Percentiles rank a stretch among this genome's conserved stretches.
These are phyloP conservation scores for Closterium sp. DNA, from an alignment of 139 green algal genomes.

Conservation along the genomic window DNA sequence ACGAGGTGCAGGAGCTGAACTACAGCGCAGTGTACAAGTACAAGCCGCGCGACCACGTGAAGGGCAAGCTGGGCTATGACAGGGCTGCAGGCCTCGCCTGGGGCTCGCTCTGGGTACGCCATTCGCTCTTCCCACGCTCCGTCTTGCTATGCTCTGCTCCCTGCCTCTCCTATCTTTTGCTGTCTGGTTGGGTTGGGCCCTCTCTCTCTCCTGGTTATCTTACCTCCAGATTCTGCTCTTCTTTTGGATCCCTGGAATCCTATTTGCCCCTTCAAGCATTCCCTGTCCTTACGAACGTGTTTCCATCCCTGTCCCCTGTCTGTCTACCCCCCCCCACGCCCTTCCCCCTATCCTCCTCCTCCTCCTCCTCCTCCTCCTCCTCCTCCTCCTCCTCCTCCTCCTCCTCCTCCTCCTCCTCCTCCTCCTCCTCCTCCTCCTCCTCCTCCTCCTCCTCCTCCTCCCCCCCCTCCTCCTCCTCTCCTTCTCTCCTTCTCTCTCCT, in stretches of 20 bases:
- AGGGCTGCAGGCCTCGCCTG: not conserved
- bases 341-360: not conserved
- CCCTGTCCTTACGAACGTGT: not conserved
- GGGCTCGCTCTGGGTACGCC: not conserved
- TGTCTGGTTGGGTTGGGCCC: not conserved
- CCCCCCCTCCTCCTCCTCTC: not conserved
- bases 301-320: not conserved
- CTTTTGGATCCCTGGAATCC: not conserved
- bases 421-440: no score
- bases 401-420: no score
- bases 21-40: conserved; percentile 14
- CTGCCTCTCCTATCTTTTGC: not conserved
- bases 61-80: conserved; percentile 16
- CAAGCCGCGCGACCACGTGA: not conserved
- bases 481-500: not conserved
- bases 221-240: no score
- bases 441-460: no score
- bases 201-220: no score
- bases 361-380: not conserved
- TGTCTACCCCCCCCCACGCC: no score
- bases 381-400: not conserved
- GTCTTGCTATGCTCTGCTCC: not conserved
- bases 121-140: no score
- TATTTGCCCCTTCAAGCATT: not conserved
- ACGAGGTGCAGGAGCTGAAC: not conserved